Percentiles rank a stretch among this genome's conserved stretches.
Conservation (phyloP, 139 green algal genomes). For the Chlamydomonas applanata region DNA sequence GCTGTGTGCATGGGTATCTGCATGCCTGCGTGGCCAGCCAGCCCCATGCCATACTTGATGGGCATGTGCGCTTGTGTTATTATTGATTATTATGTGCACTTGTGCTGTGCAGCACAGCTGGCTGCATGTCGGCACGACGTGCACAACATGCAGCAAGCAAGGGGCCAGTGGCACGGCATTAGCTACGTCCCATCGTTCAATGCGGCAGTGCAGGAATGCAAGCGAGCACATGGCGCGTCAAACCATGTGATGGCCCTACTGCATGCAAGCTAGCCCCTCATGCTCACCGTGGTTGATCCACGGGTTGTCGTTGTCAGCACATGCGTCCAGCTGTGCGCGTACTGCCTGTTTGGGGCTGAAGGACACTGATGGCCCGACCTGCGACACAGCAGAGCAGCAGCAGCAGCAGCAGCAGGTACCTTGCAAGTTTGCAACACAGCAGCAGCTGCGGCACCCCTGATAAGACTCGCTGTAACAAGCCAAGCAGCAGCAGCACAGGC, state of each 20-base stretch:
- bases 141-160: too few species aligned
- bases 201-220: too few species aligned
- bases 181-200: too few species aligned
- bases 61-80: background rate
- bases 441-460: background rate
- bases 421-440: too few species aligned
- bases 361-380: constrained; percentile 9
- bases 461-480: background rate
- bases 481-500: background rate
- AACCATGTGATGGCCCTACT: too few species aligned
- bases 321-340: background rate
- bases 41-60: background rate
- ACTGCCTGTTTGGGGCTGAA: constrained; percentile 15
- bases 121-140: too few species aligned
- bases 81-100: background rate
- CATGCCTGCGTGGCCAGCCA: background rate
- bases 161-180: too few species aligned
- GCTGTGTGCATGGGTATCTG: background rate
- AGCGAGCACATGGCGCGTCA: too few species aligned
- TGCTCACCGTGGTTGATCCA: background rate
- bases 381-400: constrained; percentile 30
- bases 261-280: too few species aligned
- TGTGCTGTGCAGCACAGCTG: background rate
- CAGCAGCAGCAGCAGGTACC: background rate
- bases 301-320: background rate